Base-by-base conservation (phyloP, 169 alveolate genomes). In the Cytauxzoon felis region DNA sequence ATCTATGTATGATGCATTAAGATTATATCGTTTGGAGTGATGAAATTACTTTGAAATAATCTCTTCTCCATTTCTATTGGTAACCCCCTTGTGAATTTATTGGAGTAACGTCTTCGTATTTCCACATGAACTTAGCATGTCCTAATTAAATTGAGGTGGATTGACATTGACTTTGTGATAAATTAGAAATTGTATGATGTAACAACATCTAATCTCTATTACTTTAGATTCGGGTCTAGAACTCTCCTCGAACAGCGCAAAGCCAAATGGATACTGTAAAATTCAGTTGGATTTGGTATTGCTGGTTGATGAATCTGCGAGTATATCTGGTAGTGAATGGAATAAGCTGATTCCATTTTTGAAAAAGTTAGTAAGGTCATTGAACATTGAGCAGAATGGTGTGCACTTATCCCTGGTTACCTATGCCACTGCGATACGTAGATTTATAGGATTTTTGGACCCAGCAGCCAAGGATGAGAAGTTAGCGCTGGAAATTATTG, bases 221-320 rank as follows among this genome's bases (percentile, higher is more conserved):
- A n/a, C n/a, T n/a, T n/a, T n/a, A n/a, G n/a, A n/a, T n/a, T n/a
- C n/a, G n/a, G n/a, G n/a, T n/a, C n/a, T n/a, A n/a, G n/a, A n/a
- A n/a, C n/a, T n/a, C n/a, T n/a, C 52, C 3, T 26, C 58, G 16
- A 48, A 33, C 21, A n/a, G 19, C 11, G 16, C 18, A 21, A 59
- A 59, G 47, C 69, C 67, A n/a, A 59, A 48, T 19, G 13, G 29
- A 30, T 26, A 58, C 13, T 76, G 86, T 48, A 56, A 13, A 29
- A 26, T 61, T 1, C 80, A 76, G 50, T 30, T 76, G 49, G 86
- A 76, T 54, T 52, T 76, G 11, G 43, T 76, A 42, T 9, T 76
- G 11, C 47, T 76, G 16, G 86, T 76, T 4, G 86, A 76, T 29
- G 86, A 76, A 30, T 76, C 86, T 16, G 64, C 62, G 5, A 76